Base-by-base conservation (phyloP, 495 filamentous ascomycete genomes). In the Paragyromitra xinjiangensis region DNA sequence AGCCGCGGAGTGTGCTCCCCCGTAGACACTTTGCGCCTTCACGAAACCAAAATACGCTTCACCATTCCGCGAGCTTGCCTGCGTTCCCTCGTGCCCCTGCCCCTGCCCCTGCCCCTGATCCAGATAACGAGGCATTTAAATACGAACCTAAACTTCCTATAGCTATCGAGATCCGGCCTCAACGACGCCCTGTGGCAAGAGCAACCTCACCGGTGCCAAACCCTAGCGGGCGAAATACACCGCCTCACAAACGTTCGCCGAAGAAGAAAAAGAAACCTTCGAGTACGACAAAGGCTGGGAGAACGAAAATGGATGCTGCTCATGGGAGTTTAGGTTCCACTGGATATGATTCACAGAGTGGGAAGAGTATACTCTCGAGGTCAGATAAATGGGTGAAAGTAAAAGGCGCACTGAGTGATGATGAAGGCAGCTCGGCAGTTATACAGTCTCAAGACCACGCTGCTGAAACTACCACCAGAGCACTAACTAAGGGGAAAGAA, bases 201-300 rank as follows among this genome's bases (percentile, higher is more conserved):
- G 16, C 48, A 51, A 7, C 48, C 6, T 19, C 48, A n/a, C 61
- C 63, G 16, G 56, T 79, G 9, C 77, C 77, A 14, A 79, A 79
- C 48, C 77, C 77, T 8, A 79, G 77, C 22, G 77, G 77, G 26
- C 61, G 77, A 4, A 78, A 37, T 14, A 79, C 77, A 26, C 77
- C 77, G 7, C 77, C 77, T 1, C 77, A 79, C 29, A 78, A 79
- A 24, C 69, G 77, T 16, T 78, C 44, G 5, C 77, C 63, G 7
- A 71, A 63, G 24, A 66, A 26, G 53, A 70, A 44, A 39, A 34
- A 34, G 0, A 61, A 44, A 7, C 22, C 8, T 11, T 56, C 22
- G 7, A 50, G 22, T 7, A 4, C 37, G 37, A 29, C n/a, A 16
- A 14, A 40, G 40, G 9, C 5, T 16, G 44, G 24, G n/a, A 51